Base-by-base conservation (phyloP, 2,329 filamentous ascomycete genomes). In the Fusarium xyrophilum region DNA sequence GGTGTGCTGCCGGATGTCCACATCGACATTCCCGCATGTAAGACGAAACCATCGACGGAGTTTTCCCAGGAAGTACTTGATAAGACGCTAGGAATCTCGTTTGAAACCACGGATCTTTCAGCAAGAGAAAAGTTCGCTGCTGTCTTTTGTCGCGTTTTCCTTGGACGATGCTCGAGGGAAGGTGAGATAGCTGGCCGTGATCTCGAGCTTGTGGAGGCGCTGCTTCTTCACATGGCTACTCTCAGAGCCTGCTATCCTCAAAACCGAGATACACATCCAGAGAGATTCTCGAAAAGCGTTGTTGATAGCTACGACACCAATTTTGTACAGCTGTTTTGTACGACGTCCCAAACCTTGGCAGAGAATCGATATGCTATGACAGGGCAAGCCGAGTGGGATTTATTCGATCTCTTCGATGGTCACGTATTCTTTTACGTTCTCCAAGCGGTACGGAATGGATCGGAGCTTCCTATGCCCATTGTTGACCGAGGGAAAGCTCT, bases 91-190 rank as follows among this genome's bases (percentile, higher is more conserved):
- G 5, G 19, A 44, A 6, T 7, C 17, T 28, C 25, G 11, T n/a
- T 2, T 8, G 13, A n/a, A 11, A 15, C 1, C 0, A n/a, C 6
- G 13, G 6, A 8, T n/a, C 3, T 44, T 8, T 44, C 25, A 44
- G 25, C 9, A 15, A 44, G 42, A 44, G 42, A 44, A n/a, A n/a
- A 11, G 25, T 28, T 44, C 19, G 42, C 42, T 44, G 42, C 17
- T 7, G 6, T 44, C 25, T 44, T 44, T 6, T 44, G 25, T 6
- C 25, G 25, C 13, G 25, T 2, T 28, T 44, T 7, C 42, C 25
- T 44, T 28, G 19, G 7, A 28, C 13, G 13, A 11, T 28, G 8
- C 25, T 28, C 13, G 6, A 11, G n/a, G 25, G 42, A 44, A 6
- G 13, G 9, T 3, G 42, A 44, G 19, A 8, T 44, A 44, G n/a